phyloP scores from a whole-genome alignment of 1,284 basidiomycete genomes.

The Coniferiporia weirii region DNA sequence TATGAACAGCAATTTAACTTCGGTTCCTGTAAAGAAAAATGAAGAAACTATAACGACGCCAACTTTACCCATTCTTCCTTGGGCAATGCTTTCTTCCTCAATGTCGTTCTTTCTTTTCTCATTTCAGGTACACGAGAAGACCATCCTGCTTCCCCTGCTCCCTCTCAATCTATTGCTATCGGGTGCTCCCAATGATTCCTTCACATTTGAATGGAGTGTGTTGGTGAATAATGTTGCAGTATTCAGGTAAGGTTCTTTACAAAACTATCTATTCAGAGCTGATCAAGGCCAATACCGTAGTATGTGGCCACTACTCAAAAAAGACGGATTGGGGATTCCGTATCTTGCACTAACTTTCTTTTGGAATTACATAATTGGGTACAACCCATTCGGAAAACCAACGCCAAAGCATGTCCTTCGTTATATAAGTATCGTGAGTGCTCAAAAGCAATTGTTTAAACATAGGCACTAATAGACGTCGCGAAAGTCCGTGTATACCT shows the following conservation, averaged over 20 bases:
- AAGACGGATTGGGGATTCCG: slow-evolving; percentile 74
- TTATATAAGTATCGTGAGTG: slow-evolving; percentile 54
- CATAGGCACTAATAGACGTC: not conserved
- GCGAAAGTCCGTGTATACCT: slow-evolving; percentile 53
- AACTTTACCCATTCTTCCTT: slow-evolving; percentile 60
- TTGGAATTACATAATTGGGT: slow-evolving; percentile 84
- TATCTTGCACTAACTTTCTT: slow-evolving; percentile 61
- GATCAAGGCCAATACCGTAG: slow-evolving; percentile 36
- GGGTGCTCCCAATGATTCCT: slow-evolving; percentile 52
- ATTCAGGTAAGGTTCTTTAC: slow-evolving; percentile 61
- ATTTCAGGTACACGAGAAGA: slow-evolving; percentile 95
- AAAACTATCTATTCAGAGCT: not conserved
- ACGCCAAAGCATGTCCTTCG: slow-evolving; percentile 42
- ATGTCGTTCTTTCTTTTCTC: slow-evolving; percentile 94
- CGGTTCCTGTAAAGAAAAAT: slow-evolving; percentile 16
- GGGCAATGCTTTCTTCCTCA: slow-evolving; percentile 66
- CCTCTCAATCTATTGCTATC: slow-evolving; percentile 79
- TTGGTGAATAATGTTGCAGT: slow-evolving; percentile 83
- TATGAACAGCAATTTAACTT: slow-evolving; percentile 7
- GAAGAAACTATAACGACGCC: slow-evolving; percentile 34
- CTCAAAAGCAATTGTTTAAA: slow-evolving; percentile 2
- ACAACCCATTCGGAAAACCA: slow-evolving; percentile 50
- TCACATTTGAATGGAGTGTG: slow-evolving; percentile 73
- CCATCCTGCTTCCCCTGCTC: slow-evolving; percentile 81
- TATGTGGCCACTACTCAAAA: slow-evolving; percentile 85